A percentile compares a stretch with the other conserved stretches of the same genome.
Conservation (phyloP, 257 asterid genomes). For the Lantana camara region DNA sequence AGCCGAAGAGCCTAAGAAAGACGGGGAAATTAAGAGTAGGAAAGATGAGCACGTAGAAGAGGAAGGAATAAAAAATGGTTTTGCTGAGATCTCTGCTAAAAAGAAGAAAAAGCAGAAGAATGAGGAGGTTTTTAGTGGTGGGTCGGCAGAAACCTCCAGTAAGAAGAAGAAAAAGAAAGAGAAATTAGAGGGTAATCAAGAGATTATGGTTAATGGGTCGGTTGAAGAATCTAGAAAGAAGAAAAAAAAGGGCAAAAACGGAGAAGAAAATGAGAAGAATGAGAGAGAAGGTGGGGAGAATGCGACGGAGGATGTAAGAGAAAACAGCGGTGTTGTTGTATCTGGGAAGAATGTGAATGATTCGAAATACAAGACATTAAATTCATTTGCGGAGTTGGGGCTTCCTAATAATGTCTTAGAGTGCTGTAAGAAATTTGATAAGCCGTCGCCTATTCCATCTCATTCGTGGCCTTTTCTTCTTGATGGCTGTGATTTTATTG, state of each 20-base stretch:
- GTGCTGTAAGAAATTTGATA: conserved; percentile 81
- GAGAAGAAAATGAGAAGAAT: conserved; percentile 22
- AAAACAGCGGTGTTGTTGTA: conserved; percentile 59
- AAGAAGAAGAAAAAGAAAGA: conserved; percentile 41
- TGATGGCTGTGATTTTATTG: conserved; percentile 90
- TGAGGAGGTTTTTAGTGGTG: conserved; percentile 30
- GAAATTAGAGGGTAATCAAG: neutral
- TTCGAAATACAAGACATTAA: conserved; percentile 60
- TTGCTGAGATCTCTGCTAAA: conserved; percentile 26
- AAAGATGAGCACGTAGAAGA: conserved; percentile 28
- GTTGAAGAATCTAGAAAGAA: conserved; percentile 31
- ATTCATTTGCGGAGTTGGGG: conserved; percentile 67
- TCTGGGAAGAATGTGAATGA: conserved; percentile 74
- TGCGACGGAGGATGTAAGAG: conserved; percentile 47
- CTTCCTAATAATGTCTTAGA: conserved; percentile 66
- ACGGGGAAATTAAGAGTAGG: conserved; percentile 36
- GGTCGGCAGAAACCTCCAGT: conserved; percentile 29
- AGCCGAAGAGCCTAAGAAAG: conserved; percentile 39
- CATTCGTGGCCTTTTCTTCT: conserved; percentile 96
- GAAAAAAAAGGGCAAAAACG: conserved; percentile 30
- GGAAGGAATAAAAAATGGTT: conserved; percentile 22
- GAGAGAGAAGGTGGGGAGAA: conserved; percentile 14
- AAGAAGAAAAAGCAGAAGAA: conserved; percentile 36
- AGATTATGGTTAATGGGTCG: conserved; percentile 23
- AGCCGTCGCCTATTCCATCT: conserved; percentile 94